Conservation (phyloP, 495 filamentous ascomycete genomes). For the Penicillium crystallinum region DNA sequence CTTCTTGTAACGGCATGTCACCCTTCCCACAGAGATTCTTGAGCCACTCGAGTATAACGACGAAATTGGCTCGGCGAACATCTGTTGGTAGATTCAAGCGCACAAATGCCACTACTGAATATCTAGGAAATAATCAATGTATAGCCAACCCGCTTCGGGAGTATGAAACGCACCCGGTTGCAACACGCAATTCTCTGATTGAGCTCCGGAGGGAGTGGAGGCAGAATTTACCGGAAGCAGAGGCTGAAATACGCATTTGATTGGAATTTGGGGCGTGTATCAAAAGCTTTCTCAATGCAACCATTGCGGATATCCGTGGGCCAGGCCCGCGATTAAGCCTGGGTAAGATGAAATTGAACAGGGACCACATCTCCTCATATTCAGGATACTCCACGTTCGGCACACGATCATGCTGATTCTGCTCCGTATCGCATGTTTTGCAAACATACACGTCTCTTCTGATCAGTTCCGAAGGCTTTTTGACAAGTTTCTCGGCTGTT, state of each 20-base stretch:
- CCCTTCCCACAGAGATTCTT: conserved; percentile 62
- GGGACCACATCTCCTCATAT: conserved; percentile 44
- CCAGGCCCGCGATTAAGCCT: conserved; percentile 54
- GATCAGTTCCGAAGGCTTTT: conserved; percentile 11
- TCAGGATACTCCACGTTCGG: conserved; percentile 20
- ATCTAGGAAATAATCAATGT: conserved; percentile 40
- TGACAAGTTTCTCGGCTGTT: conserved; percentile 23
- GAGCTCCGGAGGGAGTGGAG: conserved; percentile 76
- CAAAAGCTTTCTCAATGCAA: conserved; percentile 61
- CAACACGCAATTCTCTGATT: conserved; percentile 76
- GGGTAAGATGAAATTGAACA: conserved; percentile 53
- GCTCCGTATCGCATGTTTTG: conserved; percentile 31
- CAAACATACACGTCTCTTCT: conserved; percentile 29
- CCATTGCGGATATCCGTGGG: conserved; percentile 66
- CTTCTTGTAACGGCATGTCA: conserved; percentile 64
- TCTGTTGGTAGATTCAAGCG: conserved; percentile 40
- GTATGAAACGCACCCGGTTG: conserved; percentile 53
- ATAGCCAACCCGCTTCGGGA: conserved; percentile 13
- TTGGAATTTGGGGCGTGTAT: conserved; percentile 53
- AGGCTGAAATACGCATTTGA: conserved; percentile 61
- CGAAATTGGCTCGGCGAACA: conserved; percentile 57
- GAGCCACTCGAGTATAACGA: conserved; percentile 62
- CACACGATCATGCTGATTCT: conserved; percentile 8
- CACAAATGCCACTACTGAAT: conserved; percentile 62
- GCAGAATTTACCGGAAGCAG: conserved; percentile 70